Evolutionary conservation across 129 eudicot species (phyloP), one percentile per base, ranked within the genome.

Genomic region (Rutidosis leptorrhynchoides): DNA sequence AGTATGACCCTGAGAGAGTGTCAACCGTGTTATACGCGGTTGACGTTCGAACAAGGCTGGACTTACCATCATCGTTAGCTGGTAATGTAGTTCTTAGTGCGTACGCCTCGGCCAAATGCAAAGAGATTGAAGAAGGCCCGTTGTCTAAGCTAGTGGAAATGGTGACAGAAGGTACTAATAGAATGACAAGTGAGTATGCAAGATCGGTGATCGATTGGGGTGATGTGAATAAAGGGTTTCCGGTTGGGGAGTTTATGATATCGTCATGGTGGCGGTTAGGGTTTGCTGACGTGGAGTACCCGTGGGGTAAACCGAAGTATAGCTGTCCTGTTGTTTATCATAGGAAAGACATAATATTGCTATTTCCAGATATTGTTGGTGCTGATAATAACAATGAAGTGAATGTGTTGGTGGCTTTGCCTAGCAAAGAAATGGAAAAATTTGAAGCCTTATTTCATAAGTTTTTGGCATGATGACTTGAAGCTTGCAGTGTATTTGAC

Each of bases 231-330:
- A 87, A 71, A 78, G 95, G 95, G 74, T 84, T 87, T 54, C 97
- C 97, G 3, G 40, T 74, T 35, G 97, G 97, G 25, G 97, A 90
- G 68, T 82, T 90, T 64, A 56, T 87, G 69, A 69, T 87, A 0
- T 90, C 97, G 0, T 90, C 97, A 2, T 90, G 97, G 97, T 90
- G 97, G 95, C 79, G 90, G 19, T 52, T 90, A 62, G 95, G 95
- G 68, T 84, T 90, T 67, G 78, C 75, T 15, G 80, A 84, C 4
- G 85, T 84, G 70, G 87, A 77, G 61, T 90, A 87, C 28, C 97
- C 97, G 1, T 90, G 97, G 95, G 95, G 97, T 14, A 87, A 90
- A 71, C 92, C 97, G 0, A 77, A 64, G 74, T 90, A 87, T 45
- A 81, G 95, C 75, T 87, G 95, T 37, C 97, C 97, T 0, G 79